Evolutionary conservation across 768 basidiomycete species (phyloP).

Genomic region (Lentinula lateritia): DNA sequence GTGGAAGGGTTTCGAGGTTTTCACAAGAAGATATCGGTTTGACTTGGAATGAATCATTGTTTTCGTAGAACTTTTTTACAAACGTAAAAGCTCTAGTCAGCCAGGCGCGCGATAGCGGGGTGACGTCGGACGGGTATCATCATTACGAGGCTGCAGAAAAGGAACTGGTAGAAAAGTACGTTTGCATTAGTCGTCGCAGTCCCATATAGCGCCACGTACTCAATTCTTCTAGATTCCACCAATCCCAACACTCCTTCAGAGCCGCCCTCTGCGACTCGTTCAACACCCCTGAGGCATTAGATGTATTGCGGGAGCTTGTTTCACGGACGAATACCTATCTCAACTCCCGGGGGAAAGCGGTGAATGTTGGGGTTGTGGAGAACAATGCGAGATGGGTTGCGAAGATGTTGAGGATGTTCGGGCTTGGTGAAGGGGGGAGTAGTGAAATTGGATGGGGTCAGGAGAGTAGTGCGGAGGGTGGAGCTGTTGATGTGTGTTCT

Average conservation of each 20-base stretch:
- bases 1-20: conserved; percentile 15
- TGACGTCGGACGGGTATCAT: conserved; percentile 54
- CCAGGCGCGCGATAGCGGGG: conserved; percentile 43
- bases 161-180: conserved; percentile 61
- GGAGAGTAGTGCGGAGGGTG: conserved; percentile 36
- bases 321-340: conserved; percentile 88
- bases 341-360: conserved; percentile 49
- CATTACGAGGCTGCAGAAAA: conserved; percentile 64
- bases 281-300: conserved; percentile 85
- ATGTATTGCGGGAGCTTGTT: conserved; percentile 73
- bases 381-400: conserved; percentile 65
- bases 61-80: conserved; percentile 85
- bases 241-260: conserved; percentile 75
- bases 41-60: neutral
- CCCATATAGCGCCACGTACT: no score
- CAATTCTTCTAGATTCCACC: conserved; percentile 42
- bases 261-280: conserved; percentile 92
- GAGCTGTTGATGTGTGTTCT: conserved; percentile 43
- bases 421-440: conserved; percentile 65
- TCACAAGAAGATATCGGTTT: no score
- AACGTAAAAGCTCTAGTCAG: conserved; percentile 75
- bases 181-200: neutral
- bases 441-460: conserved; percentile 85
- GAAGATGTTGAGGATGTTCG: conserved; percentile 72
- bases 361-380: conserved; percentile 61